These are phyloP conservation scores for Coemansia umbellata DNA, from an alignment of 192 early-diverging fungal species.

Conservation along the genomic window DNA sequence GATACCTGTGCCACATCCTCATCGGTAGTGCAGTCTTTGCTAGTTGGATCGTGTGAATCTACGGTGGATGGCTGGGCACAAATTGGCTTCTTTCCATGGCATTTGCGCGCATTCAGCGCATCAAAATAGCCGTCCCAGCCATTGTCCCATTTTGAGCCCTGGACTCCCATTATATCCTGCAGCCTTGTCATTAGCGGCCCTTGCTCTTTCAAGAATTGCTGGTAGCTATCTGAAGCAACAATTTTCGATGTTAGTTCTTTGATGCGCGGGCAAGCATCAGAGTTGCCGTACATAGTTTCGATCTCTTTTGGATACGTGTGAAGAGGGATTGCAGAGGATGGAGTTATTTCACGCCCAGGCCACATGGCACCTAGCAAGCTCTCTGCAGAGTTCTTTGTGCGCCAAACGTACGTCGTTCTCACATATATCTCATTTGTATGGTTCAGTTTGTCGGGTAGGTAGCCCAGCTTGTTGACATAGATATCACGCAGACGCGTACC, in stretches of 20 bases:
- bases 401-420: constrained; percentile 56
- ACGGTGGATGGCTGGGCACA: constrained; percentile 10
- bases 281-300: constrained; percentile 52
- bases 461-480: constrained; percentile 52
- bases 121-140: constrained; percentile 42
- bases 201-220: constrained; percentile 33
- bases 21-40: constrained; percentile 21
- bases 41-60: constrained; percentile 5
- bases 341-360: constrained; percentile 26
- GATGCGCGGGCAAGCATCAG: constrained; percentile 38
- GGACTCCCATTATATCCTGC: constrained; percentile 27
- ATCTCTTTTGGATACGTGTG: constrained; percentile 48
- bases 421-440: constrained; percentile 49
- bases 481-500: constrained; percentile 48
- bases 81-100: constrained; percentile 24
- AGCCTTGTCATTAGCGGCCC: constrained; percentile 35
- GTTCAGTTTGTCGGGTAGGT: constrained; percentile 38
- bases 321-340: constrained; percentile 22
- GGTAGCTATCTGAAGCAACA: constrained; percentile 10
- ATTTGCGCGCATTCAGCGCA: constrained; percentile 36
- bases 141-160: constrained; percentile 14
- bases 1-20: constrained; percentile 30
- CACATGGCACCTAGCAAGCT: constrained; percentile 50
- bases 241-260: constrained; percentile 2
- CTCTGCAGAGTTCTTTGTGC: constrained; percentile 58